Conservation (phyloP, 768 basidiomycete species). For the Exsudoporus frostii region DNA sequence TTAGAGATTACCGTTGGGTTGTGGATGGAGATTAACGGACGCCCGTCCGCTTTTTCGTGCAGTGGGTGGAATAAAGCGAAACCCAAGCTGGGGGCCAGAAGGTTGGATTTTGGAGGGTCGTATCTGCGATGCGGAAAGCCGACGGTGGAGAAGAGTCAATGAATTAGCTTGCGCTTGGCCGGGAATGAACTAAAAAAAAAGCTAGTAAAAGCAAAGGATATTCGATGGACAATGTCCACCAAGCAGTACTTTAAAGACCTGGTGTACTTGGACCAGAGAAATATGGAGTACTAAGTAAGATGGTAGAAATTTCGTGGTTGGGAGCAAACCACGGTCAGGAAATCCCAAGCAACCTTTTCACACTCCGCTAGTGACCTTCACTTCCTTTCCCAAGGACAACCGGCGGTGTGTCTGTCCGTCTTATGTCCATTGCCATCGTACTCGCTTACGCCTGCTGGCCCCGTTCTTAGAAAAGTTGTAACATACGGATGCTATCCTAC, state of each 20-base stretch:
- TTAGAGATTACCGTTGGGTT: conserved; percentile 73
- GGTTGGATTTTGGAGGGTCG: conserved; percentile 22
- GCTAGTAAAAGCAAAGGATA: conserved; percentile 29
- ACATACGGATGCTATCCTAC: conserved; percentile 16
- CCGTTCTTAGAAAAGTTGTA: conserved; percentile 9
- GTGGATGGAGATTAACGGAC: conserved; percentile 35
- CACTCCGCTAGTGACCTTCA: conserved; percentile 28
- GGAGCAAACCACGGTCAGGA: conserved; percentile 23
- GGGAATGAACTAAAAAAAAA: conserved; percentile 25
- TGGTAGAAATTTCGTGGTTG: conserved; percentile 34
- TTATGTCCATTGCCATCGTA: background rate
- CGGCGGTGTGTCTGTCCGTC: background rate
- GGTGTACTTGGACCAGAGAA: conserved; percentile 35
- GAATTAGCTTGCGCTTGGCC: conserved; percentile 34
- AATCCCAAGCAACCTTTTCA: conserved; percentile 32
- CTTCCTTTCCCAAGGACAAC: conserved; percentile 26
- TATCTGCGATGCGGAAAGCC: conserved; percentile 27
- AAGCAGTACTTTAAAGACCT: conserved; percentile 32
- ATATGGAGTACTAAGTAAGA: conserved; percentile 39
- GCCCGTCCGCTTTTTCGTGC: conserved; percentile 31
- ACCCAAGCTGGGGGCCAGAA: conserved; percentile 16
- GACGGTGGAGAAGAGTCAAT: conserved; percentile 19
- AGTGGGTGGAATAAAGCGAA: conserved; percentile 25
- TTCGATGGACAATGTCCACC: conserved; percentile 31
- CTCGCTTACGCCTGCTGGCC: background rate